These are phyloP conservation scores for Jacaranda mimosifolia DNA, from an alignment of 257 asterid genomes.

Conservation along the genomic window DNA sequence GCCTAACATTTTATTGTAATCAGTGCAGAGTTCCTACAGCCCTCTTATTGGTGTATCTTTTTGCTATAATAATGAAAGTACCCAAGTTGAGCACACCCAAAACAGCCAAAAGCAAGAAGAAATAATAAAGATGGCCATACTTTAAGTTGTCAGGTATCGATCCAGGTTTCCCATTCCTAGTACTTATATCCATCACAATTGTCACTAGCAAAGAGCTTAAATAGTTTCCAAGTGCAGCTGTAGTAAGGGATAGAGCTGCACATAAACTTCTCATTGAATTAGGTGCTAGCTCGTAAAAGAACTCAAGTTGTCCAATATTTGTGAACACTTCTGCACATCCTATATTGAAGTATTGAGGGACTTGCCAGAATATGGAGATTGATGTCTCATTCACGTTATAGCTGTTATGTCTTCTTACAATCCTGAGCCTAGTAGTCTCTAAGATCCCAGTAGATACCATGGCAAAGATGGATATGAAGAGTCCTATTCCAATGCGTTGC, in stretches of 20 bases:
- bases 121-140: slow-evolving; percentile 62
- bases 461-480: slow-evolving; percentile 56
- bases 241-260: slow-evolving; percentile 61
- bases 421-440: slow-evolving; percentile 47
- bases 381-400: slow-evolving; percentile 25
- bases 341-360: too few species aligned
- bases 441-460: slow-evolving; percentile 55
- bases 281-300: slow-evolving; percentile 70
- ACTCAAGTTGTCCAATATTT: slow-evolving; percentile 58
- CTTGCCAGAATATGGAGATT: too few species aligned
- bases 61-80: too few species aligned
- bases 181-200: too few species aligned
- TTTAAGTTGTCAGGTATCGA: slow-evolving; percentile 77
- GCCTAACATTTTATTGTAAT: too few species aligned
- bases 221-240: too few species aligned
- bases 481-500: slow-evolving; percentile 56
- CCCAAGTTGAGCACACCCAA: slow-evolving; percentile 63
- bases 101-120: slow-evolving; percentile 62
- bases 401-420: slow-evolving; percentile 44
- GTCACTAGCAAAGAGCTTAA: too few species aligned
- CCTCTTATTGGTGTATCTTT: too few species aligned
- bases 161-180: slow-evolving; percentile 31
- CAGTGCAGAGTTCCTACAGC: too few species aligned
- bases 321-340: slow-evolving; percentile 70
- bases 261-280: slow-evolving; percentile 72